Conservation (phyloP, 768 basidiomycete species). For the Pisolithus tinctorius region DNA sequence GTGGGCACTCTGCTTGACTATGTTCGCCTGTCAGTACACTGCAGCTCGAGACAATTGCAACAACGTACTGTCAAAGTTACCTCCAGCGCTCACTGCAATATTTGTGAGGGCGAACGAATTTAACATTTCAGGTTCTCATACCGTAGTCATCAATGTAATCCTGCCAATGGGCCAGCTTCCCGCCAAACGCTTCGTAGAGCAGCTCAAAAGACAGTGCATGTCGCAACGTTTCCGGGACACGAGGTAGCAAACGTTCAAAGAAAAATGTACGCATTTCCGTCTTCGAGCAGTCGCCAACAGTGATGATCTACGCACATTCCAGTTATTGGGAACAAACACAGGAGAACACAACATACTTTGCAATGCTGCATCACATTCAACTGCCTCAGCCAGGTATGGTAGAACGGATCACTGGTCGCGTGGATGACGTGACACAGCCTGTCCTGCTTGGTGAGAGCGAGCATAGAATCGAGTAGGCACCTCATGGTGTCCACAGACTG, state of each 20-base stretch:
- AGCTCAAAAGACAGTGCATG: constrained; percentile 58
- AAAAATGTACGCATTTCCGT: constrained; percentile 63
- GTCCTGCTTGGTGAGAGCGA: constrained; percentile 84
- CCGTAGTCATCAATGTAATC: constrained; percentile 75
- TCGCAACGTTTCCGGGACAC: constrained; percentile 58
- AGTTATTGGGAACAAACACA: not conserved
- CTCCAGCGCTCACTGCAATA: constrained; percentile 60
- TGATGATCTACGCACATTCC: constrained; percentile 47
- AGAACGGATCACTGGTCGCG: constrained; percentile 79
- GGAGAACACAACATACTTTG: constrained; percentile 39
- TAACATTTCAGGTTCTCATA: constrained; percentile 17
- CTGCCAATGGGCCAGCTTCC: constrained; percentile 77
- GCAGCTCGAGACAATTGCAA: not conserved
- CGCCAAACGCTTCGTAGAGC: constrained; percentile 75
- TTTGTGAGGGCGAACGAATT: not conserved
- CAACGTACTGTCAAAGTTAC: constrained; percentile 59
- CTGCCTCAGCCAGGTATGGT: constrained; percentile 77
- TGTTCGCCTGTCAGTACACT: constrained; percentile 4
- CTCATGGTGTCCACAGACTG: constrained; percentile 80
- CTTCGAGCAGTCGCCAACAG: constrained; percentile 75
- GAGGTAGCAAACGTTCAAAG: constrained; percentile 55
- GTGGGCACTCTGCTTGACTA: constrained; percentile 75
- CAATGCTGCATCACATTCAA: constrained; percentile 79
- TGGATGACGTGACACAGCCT: constrained; percentile 79
- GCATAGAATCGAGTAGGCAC: constrained; percentile 76